A percentile compares a stretch with the other conserved stretches of the same genome.
Conservation (phyloP, 495 filamentous ascomycete species). For the Hypoxylon perforatum region DNA sequence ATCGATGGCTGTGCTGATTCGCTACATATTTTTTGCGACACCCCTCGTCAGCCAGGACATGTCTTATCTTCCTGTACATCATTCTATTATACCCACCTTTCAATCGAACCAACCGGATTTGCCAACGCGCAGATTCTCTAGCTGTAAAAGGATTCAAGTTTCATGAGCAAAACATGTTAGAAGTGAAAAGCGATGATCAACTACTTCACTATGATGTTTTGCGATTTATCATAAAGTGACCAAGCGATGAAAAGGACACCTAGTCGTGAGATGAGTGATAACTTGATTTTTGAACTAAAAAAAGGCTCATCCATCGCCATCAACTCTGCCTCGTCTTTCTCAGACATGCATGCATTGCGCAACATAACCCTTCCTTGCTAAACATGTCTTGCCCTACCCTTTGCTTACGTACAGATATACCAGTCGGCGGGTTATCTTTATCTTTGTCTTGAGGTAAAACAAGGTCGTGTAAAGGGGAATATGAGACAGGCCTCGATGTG, state of each 20-base stretch:
- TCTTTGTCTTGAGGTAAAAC: slow-evolving; percentile 27
- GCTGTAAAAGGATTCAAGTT: slow-evolving; percentile 13
- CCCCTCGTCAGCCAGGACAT: slow-evolving; percentile 27
- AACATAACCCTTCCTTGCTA: slow-evolving; percentile 12
- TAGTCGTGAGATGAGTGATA: neutral
- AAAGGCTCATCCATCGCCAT: neutral
- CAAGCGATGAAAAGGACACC: neutral
- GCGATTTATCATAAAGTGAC: neutral
- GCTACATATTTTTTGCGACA: slow-evolving; percentile 16
- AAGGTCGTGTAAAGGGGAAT: neutral
- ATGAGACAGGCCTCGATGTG: no score
- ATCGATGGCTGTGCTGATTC: slow-evolving; percentile 36
- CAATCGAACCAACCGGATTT: slow-evolving; percentile 21
- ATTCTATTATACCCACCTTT: slow-evolving; percentile 15
- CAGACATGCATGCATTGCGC: slow-evolving; percentile 14
- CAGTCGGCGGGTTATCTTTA: slow-evolving; percentile 8
- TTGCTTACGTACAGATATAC: slow-evolving; percentile 23
- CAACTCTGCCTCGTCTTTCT: neutral
- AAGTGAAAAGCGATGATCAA: slow-evolving; percentile 19
- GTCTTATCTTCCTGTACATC: slow-evolving; percentile 31
- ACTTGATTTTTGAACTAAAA: neutral
- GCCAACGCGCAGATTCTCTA: slow-evolving; percentile 4
- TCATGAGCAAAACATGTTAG: slow-evolving; percentile 13
- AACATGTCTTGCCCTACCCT: slow-evolving; percentile 26
- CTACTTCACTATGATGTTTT: slow-evolving; percentile 20